phyloP scores from a whole-genome alignment of 495 filamentous ascomycete species.

The Thermochaetoides thermophila region DNA sequence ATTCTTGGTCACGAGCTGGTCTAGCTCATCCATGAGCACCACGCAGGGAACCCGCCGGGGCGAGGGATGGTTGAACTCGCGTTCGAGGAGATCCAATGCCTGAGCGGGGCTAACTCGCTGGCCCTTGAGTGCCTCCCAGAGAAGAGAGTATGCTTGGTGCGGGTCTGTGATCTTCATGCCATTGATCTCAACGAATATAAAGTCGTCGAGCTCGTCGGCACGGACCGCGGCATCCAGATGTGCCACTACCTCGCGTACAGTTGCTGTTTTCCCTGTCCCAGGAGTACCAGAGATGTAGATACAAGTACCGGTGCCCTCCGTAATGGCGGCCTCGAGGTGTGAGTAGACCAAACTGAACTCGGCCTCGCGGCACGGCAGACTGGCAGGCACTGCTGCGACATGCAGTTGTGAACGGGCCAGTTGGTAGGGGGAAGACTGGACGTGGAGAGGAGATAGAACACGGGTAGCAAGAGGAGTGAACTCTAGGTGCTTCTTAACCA shows the following conservation, averaged over 20 bases:
- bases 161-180: slow-evolving; percentile 99
- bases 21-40: slow-evolving; percentile 97
- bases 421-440: slow-evolving; percentile 79
- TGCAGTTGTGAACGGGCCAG: slow-evolving; percentile 80
- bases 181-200: slow-evolving; percentile 99
- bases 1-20: slow-evolving; percentile 93
- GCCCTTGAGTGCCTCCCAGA: slow-evolving; percentile 92
- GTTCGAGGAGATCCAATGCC: slow-evolving; percentile 77
- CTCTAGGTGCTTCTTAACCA: slow-evolving; percentile 82
- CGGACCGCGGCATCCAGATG: slow-evolving; percentile 73
- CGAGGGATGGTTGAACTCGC: slow-evolving; percentile 79
- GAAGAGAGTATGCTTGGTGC: slow-evolving; percentile 84
- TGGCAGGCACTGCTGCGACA: slow-evolving; percentile 78
- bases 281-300: slow-evolving; percentile 99
- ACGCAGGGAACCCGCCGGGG: slow-evolving; percentile 90
- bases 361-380: slow-evolving; percentile 78
- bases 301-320: slow-evolving; percentile 81
- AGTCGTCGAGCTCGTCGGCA: slow-evolving; percentile 91
- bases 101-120: slow-evolving; percentile 87
- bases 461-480: slow-evolving; percentile 90
- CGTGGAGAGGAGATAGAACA: slow-evolving; percentile 59
- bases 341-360: slow-evolving; percentile 89
- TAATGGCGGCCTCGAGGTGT: slow-evolving; percentile 87
- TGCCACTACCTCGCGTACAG: slow-evolving; percentile 85
- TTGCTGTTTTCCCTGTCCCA: slow-evolving; percentile 97